Evolutionary conservation across 2,329 filamentous ascomycete species (phyloP), one percentile per base, ranked within the genome.

Genomic region (Dothideomycetidae sp.): DNA sequence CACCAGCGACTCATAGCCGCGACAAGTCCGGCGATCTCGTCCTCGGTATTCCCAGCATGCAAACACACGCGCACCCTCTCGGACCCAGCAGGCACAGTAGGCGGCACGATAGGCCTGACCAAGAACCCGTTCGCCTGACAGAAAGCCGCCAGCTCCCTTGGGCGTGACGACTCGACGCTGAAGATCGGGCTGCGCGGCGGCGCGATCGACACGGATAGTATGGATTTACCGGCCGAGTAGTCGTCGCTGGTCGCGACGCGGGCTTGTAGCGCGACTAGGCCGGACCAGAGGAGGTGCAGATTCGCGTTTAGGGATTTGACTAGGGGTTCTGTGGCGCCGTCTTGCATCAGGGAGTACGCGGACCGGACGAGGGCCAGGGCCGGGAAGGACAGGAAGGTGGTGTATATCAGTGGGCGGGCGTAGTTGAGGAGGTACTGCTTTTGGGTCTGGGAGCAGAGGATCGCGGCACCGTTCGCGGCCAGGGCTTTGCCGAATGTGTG

Each of bases 391-490:
- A 81, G 67, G 18, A 77, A 75, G 0, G 78, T 83, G 0, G 78
- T 82, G 53, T 82, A 85, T 38, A 84, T 82, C 29, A 84, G 58
- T 2, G 70, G 75, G n/a, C 78, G 70, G 1, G 79, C 78, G 49
- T 84, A 84, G 50, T 85, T 84, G 54, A 83, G 69, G 36, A 84
- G 62, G 44, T 82, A 83, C 1, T 70, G 58, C 15, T 75, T 62
- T 0, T 73, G 70, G 1, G 67, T 56, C 0, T 66, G 53, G 1
- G 73, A 72, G 50, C 75, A 81, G 0, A 84, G 61, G 1, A 83
- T 59, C 13, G 75, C 64, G 2, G 71, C 78, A 50, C 81, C 81
- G 42, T 77, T 73, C 45, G 73, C 76, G 9, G 72, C 68, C 58
- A 80, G 59, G 1, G 75, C 73, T 50, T 81, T 81, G 1, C 76